Evolutionary conservation across 371 early-diverging fungal species (phyloP).

Genomic region (Haplosporangium sp.): DNA sequence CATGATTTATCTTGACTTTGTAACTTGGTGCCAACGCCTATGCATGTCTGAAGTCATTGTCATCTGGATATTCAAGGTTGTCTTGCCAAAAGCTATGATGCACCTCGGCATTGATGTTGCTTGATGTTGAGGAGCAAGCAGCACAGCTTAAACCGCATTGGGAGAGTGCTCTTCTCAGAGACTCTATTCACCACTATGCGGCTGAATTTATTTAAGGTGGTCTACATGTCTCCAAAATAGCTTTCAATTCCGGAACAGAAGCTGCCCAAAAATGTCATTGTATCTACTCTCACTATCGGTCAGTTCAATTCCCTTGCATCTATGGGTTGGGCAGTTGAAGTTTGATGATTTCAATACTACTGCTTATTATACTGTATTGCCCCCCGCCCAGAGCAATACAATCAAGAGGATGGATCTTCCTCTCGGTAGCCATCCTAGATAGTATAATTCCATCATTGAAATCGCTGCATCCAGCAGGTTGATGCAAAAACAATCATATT

Average conservation of each 20-base stretch:
- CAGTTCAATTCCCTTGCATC: slow-evolving; percentile 3
- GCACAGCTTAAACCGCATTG: slow-evolving; percentile 10
- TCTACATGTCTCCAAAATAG: slow-evolving; percentile 12
- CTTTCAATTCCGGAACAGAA: slow-evolving; percentile 18
- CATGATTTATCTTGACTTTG: too few species aligned
- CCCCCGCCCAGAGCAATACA: slow-evolving; percentile 22
- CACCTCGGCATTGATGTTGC: background rate
- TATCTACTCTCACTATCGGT: slow-evolving; percentile 11
- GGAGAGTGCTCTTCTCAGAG: slow-evolving; percentile 3
- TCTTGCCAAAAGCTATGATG: slow-evolving; percentile 6
- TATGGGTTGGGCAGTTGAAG: slow-evolving; percentile 8
- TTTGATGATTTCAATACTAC: background rate
- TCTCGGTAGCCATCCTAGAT: slow-evolving; percentile 4
- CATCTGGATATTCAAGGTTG: slow-evolving; percentile 7
- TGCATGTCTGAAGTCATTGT: too few species aligned
- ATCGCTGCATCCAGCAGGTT: slow-evolving; percentile 9
- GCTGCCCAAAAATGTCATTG: slow-evolving; percentile 8
- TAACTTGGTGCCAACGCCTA: too few species aligned
- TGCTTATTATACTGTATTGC: slow-evolving; percentile 1
- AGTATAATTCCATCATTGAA: slow-evolving; percentile 13
- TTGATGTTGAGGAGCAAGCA: background rate
- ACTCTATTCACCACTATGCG: slow-evolving; percentile 3
- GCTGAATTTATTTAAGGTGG: slow-evolving; percentile 14
- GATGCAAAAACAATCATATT: slow-evolving; percentile 35
- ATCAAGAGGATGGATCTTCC: slow-evolving; percentile 17